Conservation (phyloP, 257 asterid species). For the Penstemon barbatus region DNA sequence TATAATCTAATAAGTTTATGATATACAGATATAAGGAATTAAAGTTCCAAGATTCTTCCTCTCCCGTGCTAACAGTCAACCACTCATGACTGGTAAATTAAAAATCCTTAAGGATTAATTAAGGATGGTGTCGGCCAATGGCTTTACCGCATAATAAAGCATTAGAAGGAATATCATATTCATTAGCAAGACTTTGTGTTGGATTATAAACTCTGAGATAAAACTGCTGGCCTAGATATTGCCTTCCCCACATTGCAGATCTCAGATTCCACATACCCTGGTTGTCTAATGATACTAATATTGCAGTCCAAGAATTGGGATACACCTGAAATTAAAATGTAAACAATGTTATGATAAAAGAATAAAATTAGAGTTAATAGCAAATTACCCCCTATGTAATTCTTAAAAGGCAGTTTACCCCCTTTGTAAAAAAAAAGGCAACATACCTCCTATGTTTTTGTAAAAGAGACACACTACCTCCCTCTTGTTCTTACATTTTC, state of each 20-base stretch:
- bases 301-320: constrained; percentile 85
- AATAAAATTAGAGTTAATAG: no score
- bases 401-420: no score
- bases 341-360: neutral
- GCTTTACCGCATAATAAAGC: constrained; percentile 90
- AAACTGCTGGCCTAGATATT: constrained; percentile 86
- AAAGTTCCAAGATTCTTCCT: constrained; percentile 8
- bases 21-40: constrained; percentile 32
- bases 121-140: constrained; percentile 49
- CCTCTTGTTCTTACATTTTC: no score
- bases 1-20: constrained; percentile 1
- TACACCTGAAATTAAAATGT: constrained; percentile 56
- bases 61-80: constrained; percentile 48
- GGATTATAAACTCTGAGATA: constrained; percentile 79
- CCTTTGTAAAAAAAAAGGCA: no score
- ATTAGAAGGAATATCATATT: constrained; percentile 68
- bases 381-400: no score
- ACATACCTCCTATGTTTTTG: no score
- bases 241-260: constrained; percentile 91
- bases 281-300: constrained; percentile 84
- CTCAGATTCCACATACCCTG: constrained; percentile 99
- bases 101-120: constrained; percentile 14
- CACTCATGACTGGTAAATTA: constrained; percentile 54
- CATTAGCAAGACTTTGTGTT: constrained; percentile 53
- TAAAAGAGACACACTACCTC: no score